A percentile compares a stretch with the other conserved stretches of the same genome.
Conservation (phyloP, 2,329 filamentous ascomycete species). For the Xylaria polymorpha region DNA sequence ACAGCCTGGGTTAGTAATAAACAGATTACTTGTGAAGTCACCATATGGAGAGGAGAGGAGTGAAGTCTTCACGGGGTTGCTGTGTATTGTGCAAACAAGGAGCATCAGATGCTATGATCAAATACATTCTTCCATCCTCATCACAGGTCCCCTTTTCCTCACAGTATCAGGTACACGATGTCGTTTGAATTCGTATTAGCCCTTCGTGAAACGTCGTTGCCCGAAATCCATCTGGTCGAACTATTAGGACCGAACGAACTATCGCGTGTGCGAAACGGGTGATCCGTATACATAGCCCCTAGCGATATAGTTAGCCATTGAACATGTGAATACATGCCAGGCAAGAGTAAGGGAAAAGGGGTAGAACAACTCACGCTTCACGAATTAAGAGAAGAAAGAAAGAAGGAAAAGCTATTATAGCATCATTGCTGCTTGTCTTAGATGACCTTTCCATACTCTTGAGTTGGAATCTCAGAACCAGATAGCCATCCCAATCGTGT, state of each 20-base stretch:
- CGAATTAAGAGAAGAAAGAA: background rate
- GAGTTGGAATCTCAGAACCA: too few relatives aligned
- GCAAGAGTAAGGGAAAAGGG: background rate
- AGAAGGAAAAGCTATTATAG: background rate
- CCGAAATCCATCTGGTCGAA: background rate
- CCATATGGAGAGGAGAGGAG: background rate
- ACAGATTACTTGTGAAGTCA: background rate
- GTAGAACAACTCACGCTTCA: background rate
- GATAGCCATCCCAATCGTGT: background rate
- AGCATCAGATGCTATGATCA: background rate
- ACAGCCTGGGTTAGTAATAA: too few relatives aligned
- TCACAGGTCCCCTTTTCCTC: background rate
- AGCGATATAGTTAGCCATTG: background rate
- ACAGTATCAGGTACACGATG: background rate
- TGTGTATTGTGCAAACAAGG: background rate
- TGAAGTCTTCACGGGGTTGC: background rate
- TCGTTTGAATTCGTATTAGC: background rate
- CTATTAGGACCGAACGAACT: background rate
- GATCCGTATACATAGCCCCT: background rate
- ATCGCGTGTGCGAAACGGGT: background rate
- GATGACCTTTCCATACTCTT: background rate
- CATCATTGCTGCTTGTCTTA: background rate
- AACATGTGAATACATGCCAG: background rate
- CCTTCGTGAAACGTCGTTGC: background rate
- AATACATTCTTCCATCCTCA: background rate